Evolutionary conservation across 805 yeast species (phyloP).

Genomic region (Saccharomycopsis sp.): DNA sequence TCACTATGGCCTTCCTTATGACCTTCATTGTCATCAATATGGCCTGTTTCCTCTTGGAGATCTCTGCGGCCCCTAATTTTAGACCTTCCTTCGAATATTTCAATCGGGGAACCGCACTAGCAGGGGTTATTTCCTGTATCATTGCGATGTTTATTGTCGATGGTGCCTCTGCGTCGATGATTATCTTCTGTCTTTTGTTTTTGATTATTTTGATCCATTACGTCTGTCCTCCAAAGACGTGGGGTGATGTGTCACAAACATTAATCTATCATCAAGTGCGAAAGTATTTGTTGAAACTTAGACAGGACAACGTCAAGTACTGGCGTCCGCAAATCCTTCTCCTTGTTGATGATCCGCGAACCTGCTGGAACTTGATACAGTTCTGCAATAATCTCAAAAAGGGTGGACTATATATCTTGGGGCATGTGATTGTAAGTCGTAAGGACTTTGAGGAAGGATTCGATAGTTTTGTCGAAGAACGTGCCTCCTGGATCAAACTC

Average conservation of each 20-base stretch:
- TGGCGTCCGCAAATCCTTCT: slow-evolving; percentile 96
- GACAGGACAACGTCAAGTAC: slow-evolving; percentile 91
- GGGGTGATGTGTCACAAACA: slow-evolving; percentile 98
- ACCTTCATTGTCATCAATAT: slow-evolving; percentile 90
- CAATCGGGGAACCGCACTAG: slow-evolving; percentile 70
- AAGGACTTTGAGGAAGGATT: slow-evolving; percentile 55
- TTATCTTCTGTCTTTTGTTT: slow-evolving; percentile 56
- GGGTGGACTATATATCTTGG: slow-evolving; percentile 88
- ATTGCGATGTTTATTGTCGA: slow-evolving; percentile 93
- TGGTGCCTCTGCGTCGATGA: slow-evolving; percentile 76
- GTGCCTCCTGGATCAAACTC: slow-evolving; percentile 74
- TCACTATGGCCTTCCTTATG: slow-evolving; percentile 96
- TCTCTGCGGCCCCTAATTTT: slow-evolving; percentile 97
- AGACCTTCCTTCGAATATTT: slow-evolving; percentile 92
- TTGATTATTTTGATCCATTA: slow-evolving; percentile 80
- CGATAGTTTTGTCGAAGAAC: slow-evolving; percentile 64
- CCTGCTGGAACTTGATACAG: slow-evolving; percentile 84
- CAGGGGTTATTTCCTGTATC: slow-evolving; percentile 64
- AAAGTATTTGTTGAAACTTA: slow-evolving; percentile 72
- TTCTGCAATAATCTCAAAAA: slow-evolving; percentile 93
- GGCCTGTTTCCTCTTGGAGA: slow-evolving; percentile 81
- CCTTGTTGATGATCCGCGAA: slow-evolving; percentile 84
- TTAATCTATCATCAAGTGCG: slow-evolving; percentile 95
- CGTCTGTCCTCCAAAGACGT: slow-evolving; percentile 87
- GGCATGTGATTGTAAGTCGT: slow-evolving; percentile 75